Base-by-base conservation (phyloP, 805 yeast species). In the Suhomyces sp. region DNA sequence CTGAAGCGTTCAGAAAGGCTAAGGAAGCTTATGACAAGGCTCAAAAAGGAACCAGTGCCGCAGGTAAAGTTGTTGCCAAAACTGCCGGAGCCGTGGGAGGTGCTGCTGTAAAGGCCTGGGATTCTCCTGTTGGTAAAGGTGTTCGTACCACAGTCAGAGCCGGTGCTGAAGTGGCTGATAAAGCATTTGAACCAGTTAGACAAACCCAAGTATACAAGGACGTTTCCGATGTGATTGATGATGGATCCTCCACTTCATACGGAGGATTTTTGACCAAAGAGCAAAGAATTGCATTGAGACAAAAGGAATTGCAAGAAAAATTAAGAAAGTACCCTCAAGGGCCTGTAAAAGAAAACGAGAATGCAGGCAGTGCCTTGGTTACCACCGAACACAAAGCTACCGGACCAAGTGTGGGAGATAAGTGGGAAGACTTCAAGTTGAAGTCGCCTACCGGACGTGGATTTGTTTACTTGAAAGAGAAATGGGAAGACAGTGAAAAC, bases 31-130 rank as follows among this genome's bases (percentile, higher is more conserved):
- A 83, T 50, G 84, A 84, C 37, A 75, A 71, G 36, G 96, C 98
- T 3, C 93, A 85, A 52, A 80, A 77, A 54, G 75, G 78, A 10
- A 62, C 74, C 13, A 73, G 86, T 13, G 84, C 84, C 24, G 72
- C 79, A n/a, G 77, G 79, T 6, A 77, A 84, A 56, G 83, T 88
- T 27, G 77, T 87, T 36, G 76, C 79, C 51, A 85, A 84, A 63
- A 93, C 98, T 4, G 97, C 97, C n/a, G 87, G 84, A 51, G 91
- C 81, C 25, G 88, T 93, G 22, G 98, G 96, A 36, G 82, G 76
- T 39, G 95, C 81, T 28, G 98, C 96, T 4, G 70, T 76, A 25
- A 83, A 81, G 40, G 96, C 97, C 1, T 93, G 98, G 98, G 96
- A 93, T 42, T 88, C 96, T 1, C 86, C 93, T 16, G 85, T 91